Base-by-base conservation (phyloP, 139 green algal genomes). In the Picochlorum sp. region DNA sequence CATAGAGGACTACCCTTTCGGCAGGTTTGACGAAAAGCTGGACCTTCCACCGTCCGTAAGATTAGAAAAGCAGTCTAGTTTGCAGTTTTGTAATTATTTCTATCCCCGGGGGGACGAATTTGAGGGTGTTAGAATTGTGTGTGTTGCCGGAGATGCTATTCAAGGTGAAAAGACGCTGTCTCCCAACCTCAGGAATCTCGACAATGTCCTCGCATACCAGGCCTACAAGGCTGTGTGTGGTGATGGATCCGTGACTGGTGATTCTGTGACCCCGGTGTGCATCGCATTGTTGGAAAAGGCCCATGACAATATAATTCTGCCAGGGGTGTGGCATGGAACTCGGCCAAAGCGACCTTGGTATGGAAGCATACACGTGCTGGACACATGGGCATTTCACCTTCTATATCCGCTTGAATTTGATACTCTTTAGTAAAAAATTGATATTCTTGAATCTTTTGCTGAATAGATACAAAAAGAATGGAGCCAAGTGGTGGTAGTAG, bases 71-170 rank as follows among this genome's bases (percentile, higher is more conserved):
- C 41, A 44, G 34, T 70, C 56, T 59, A 79, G 70, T 64, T 58
- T 80, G 11, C 41, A 74, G 32, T 80, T 75, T 62, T 56, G 64
- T 7, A 80, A 80, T 59, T 49, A 75, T 54, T 69, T 71, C 44
- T 79, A 79, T 49, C 72, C 72, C 2, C 28, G 26, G 10, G 61
- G 32, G n/a, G 49, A 59, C 49, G 24, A 47, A 13, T 73, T 70
- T 7, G 10, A 21, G 9, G 71, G 38, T 1, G 61, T 77, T 32
- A 50, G 61, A 13, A 41, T 78, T 18, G 68, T 77, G 26, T 77
- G 67, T 23, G 50, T 46, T n/a, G 75, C 44, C 41, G 71, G 68
- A 5, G 20, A 71, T 11, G 51, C 51, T 1, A 62, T 78, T 14
- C 38, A 32, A 15, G 65, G 65, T 23, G 46, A 41, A 41, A 26